Evolutionary conservation across 2,329 filamentous ascomycete genomes (phyloP).

Genomic region (Exophiala calicioides): DNA sequence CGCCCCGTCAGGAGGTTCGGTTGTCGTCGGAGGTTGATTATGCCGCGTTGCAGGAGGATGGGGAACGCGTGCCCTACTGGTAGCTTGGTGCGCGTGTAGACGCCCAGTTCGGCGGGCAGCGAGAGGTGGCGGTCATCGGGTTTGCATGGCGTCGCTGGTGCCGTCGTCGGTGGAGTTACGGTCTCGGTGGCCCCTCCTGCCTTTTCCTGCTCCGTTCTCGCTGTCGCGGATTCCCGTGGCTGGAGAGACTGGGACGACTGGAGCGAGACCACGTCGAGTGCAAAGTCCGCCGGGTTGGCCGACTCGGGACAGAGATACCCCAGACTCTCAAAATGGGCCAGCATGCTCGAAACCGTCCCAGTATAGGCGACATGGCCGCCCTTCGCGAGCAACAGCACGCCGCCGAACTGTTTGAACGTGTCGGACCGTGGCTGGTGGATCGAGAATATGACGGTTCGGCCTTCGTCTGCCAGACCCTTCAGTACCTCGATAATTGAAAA

Average conservation of each 20-base stretch:
- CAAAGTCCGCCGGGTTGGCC: slow-evolving; percentile 79
- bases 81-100: slow-evolving; percentile 64
- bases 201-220: slow-evolving; percentile 32
- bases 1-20: slow-evolving; percentile 65
- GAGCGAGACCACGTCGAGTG: slow-evolving; percentile 72
- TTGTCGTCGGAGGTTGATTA: slow-evolving; percentile 69
- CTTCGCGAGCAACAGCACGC: slow-evolving; percentile 73
- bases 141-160: not conserved
- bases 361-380: slow-evolving; percentile 71
- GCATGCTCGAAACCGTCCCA: slow-evolving; percentile 60
- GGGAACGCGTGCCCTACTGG: slow-evolving; percentile 65
- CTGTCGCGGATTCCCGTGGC: slow-evolving; percentile 48
- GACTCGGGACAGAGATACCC: slow-evolving; percentile 66
- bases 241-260: slow-evolving; percentile 3
- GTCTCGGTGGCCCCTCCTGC: not conserved
- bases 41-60: slow-evolving; percentile 65
- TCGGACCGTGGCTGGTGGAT: slow-evolving; percentile 83
- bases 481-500: slow-evolving; percentile 76
- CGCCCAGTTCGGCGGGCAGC: slow-evolving; percentile 68
- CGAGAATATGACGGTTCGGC: slow-evolving; percentile 71
- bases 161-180: not conserved
- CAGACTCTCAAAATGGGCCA: slow-evolving; percentile 63
- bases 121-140: slow-evolving; percentile 6
- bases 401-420: slow-evolving; percentile 79
- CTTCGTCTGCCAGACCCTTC: slow-evolving; percentile 59